Evolutionary conservation across 164 flowering plant species (phyloP).

Genomic region (Chloranthus sessilifolius): DNA sequence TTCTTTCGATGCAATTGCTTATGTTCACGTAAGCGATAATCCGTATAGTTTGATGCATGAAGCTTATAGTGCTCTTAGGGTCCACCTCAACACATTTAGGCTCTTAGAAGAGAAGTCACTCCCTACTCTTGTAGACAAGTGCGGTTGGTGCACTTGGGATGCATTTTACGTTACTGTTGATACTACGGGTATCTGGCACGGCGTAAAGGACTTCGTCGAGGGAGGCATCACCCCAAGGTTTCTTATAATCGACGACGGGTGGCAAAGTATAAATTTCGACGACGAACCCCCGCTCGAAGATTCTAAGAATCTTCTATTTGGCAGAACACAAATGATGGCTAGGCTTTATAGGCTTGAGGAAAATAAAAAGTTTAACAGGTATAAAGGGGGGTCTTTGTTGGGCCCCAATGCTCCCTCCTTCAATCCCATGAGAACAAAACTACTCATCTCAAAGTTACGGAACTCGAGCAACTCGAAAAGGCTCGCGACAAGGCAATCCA

Average conservation of each 20-base stretch:
- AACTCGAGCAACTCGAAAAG: constrained; percentile 61
- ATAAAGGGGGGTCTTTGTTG: constrained; percentile 46
- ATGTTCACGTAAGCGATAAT: constrained; percentile 66
- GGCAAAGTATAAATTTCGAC: constrained; percentile 74
- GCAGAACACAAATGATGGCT: constrained; percentile 81
- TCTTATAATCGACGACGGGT: constrained; percentile 84
- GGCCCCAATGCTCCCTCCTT: constrained; percentile 38
- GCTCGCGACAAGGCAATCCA: constrained; percentile 31
- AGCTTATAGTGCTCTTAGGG: constrained; percentile 56
- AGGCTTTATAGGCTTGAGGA: constrained; percentile 65
- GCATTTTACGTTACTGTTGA: constrained; percentile 76
- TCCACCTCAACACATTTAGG: constrained; percentile 66
- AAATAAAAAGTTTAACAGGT: constrained; percentile 56
- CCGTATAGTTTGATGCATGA: constrained; percentile 76
- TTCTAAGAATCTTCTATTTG: constrained; percentile 60
- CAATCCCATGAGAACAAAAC: constrained; percentile 54
- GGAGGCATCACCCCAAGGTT: constrained; percentile 66
- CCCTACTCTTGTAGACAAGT: constrained; percentile 54
- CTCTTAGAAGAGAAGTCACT: constrained; percentile 63
- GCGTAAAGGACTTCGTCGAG: constrained; percentile 52
- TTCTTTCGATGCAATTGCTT: constrained; percentile 49
- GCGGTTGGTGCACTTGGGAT: constrained; percentile 98
- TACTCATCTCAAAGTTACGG: constrained; percentile 59
- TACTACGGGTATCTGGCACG: constrained; percentile 70
- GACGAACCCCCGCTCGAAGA: constrained; percentile 46